Conservation (phyloP, 768 basidiomycete species). For the Mycena floridula region DNA sequence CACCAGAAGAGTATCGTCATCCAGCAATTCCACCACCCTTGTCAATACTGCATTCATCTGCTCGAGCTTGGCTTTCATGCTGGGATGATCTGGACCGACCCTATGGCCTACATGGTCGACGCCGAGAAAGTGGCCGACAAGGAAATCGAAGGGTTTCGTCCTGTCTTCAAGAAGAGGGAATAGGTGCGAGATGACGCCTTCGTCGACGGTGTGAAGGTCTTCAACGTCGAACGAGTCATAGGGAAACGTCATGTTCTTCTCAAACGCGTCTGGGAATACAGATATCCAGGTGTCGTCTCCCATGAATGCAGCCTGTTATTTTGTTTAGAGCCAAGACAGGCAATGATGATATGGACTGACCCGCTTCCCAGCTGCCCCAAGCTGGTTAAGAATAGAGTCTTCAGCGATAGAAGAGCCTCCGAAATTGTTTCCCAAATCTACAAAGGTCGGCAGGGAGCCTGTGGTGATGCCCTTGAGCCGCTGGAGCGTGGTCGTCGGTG, state of each 20-base stretch:
- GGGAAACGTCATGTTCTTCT: constrained; percentile 67
- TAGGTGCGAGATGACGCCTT: constrained; percentile 80
- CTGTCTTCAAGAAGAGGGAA: constrained; percentile 65
- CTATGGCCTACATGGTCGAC: constrained; percentile 97
- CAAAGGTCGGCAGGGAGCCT: constrained; percentile 91
- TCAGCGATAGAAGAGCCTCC: constrained; percentile 81
- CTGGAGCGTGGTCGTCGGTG: constrained; percentile 92
- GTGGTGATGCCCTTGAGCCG: constrained; percentile 94
- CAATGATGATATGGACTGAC: constrained; percentile 28
- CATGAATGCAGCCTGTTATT: constrained; percentile 73
- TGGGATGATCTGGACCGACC: constrained; percentile 82
- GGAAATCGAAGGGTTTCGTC: constrained; percentile 68
- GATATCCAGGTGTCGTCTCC: constrained; percentile 97
- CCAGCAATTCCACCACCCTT: constrained; percentile 65
- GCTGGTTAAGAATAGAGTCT: constrained; percentile 81
- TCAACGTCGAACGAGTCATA: constrained; percentile 99
- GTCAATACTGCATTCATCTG: constrained; percentile 84
- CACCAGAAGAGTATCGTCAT: constrained; percentile 87
- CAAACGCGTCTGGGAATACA: constrained; percentile 76
- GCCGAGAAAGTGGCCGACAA: constrained; percentile 91
- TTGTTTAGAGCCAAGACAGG: background rate
- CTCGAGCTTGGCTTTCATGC: constrained; percentile 77
- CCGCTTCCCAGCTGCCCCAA: constrained; percentile 51
- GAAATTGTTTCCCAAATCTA: constrained; percentile 92
- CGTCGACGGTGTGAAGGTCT: constrained; percentile 92